phyloP scores from a whole-genome alignment of 495 filamentous ascomycete species.

The Tuber magnatum region DNA sequence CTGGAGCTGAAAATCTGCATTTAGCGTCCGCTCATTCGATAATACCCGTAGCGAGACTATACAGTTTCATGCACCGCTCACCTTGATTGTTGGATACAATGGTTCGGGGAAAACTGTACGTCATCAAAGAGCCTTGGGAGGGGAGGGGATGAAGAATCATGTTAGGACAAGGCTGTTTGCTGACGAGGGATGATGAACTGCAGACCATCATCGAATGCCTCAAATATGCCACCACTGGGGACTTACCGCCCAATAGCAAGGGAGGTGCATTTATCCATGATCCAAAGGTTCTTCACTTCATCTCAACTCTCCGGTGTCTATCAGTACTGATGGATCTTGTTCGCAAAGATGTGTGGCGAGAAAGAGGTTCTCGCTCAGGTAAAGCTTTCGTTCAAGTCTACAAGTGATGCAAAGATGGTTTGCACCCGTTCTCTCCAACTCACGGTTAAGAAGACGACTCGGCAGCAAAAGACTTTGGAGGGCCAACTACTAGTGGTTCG shows the following conservation, averaged over 20 bases:
- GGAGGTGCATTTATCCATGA: constrained; percentile 96
- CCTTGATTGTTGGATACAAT: constrained; percentile 93
- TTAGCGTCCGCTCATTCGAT: constrained; percentile 85
- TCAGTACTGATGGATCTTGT: constrained; percentile 23
- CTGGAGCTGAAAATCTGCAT: constrained; percentile 19
- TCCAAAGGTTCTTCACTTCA: constrained; percentile 56
- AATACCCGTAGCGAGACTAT: constrained; percentile 71
- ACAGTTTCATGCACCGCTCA: constrained; percentile 79
- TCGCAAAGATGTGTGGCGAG: constrained; percentile 64
- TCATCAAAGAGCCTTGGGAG: constrained; percentile 3
- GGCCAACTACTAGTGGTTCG: constrained; percentile 64
- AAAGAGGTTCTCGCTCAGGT: constrained; percentile 88
- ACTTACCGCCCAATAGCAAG: constrained; percentile 86
- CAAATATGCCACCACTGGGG: constrained; percentile 94
- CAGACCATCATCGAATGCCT: constrained; percentile 97
- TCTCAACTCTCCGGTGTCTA: background rate
- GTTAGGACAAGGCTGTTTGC: constrained; percentile 3
- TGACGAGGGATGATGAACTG: constrained; percentile 15
- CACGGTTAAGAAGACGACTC: constrained; percentile 70
- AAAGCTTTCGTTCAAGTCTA: constrained; percentile 75
- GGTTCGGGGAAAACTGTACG: constrained; percentile 86
- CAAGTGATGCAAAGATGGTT: constrained; percentile 67
- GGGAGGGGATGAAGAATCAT: background rate
- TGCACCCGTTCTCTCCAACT: constrained; percentile 75
- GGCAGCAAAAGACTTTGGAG: constrained; percentile 71